These are phyloP conservation scores for Termitomyces sp. DNA, from an alignment of 768 basidiomycete genomes.

Conservation along the genomic window DNA sequence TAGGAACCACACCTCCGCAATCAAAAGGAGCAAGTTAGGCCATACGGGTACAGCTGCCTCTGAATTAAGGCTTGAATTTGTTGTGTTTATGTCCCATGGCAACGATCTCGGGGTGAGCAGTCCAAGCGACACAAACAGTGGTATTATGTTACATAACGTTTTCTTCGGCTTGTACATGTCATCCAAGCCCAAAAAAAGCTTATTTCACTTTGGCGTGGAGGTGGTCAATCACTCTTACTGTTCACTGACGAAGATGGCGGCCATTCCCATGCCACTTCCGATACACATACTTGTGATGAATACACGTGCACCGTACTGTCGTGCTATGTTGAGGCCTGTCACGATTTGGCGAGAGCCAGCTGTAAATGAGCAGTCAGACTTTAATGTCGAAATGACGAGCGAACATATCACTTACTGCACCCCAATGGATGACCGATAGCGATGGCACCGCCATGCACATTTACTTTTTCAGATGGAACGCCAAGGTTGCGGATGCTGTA, in stretches of 20 bases:
- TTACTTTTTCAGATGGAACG: slow-evolving; percentile 75
- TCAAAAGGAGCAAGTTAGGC: no score
- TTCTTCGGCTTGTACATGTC: no score
- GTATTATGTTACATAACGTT: background rate
- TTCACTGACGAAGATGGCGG: slow-evolving; percentile 81
- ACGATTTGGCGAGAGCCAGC: slow-evolving; percentile 90
- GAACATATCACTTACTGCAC: slow-evolving; percentile 49
- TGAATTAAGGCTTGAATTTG: no score
- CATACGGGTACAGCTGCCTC: no score
- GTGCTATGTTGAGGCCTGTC: slow-evolving; percentile 81
- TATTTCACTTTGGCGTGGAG: no score
- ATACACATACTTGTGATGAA: slow-evolving; percentile 93
- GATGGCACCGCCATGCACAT: slow-evolving; percentile 84
- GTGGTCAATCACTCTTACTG: slow-evolving; percentile 35
- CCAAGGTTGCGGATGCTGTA: slow-evolving; percentile 68
- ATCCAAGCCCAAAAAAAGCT: background rate
- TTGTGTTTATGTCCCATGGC: no score
- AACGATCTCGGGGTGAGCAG: no score
- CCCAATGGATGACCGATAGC: slow-evolving; percentile 89
- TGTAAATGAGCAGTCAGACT: background rate
- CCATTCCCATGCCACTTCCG: slow-evolving; percentile 90
- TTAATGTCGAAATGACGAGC: background rate
- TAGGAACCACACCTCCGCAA: no score
- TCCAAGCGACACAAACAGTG: background rate
- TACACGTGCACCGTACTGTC: slow-evolving; percentile 66